Conservation (phyloP, 768 basidiomycete genomes). For the Suillus discolor region DNA sequence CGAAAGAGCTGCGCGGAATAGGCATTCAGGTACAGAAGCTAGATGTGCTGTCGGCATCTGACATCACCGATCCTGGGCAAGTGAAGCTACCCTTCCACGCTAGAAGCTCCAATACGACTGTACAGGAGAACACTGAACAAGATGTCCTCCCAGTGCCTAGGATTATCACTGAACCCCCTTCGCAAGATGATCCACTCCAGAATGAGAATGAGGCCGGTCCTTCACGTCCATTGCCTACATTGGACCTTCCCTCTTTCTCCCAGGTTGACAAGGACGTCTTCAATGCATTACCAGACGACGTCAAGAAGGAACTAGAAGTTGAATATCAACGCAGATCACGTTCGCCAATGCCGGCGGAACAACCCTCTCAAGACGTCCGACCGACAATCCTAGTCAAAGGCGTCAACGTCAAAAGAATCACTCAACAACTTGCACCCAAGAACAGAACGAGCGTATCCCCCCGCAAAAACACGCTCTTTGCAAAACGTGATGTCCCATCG, state of each 20-base stretch:
- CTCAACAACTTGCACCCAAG: constrained; percentile 63
- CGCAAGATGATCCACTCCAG: constrained; percentile 29
- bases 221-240: constrained; percentile 15
- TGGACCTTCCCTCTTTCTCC: constrained; percentile 69
- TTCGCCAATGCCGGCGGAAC: constrained; percentile 42
- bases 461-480: constrained; percentile 39
- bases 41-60: constrained; percentile 48
- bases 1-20: constrained; percentile 87
- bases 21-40: constrained; percentile 92
- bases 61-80: constrained; percentile 52
- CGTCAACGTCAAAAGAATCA: constrained; percentile 57
- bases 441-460: constrained; percentile 44
- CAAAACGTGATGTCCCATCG: constrained; percentile 36
- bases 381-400: constrained; percentile 33
- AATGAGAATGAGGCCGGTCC: constrained; percentile 2
- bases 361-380: constrained; percentile 6
- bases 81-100: constrained; percentile 58
- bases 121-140: constrained; percentile 7
- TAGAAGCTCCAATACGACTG: background rate
- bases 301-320: constrained; percentile 66
- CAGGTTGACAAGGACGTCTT: constrained; percentile 76
- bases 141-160: constrained; percentile 13
- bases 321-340: constrained; percentile 66
- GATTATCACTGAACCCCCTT: constrained; percentile 34
- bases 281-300: constrained; percentile 67